A percentile compares a stretch with the other conserved stretches of the same genome.
These are phyloP conservation scores for Aspergillus thermomutatus DNA, from an alignment of 2,329 filamentous ascomycete genomes.

Conservation along the genomic window DNA sequence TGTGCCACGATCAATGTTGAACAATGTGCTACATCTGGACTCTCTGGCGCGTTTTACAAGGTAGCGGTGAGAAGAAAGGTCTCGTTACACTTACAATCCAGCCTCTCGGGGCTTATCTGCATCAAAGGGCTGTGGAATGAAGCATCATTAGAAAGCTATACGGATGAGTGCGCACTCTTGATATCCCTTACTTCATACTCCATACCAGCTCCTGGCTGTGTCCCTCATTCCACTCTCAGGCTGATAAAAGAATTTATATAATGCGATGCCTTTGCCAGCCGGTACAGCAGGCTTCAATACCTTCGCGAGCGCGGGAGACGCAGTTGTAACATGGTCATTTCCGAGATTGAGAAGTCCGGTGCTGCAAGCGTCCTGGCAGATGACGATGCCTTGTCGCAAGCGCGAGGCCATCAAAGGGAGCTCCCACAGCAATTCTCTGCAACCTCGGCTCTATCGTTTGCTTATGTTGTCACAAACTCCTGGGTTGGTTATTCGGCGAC, in stretches of 20 bases:
- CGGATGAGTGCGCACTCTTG: not conserved
- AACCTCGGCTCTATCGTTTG: slow-evolving; percentile 23
- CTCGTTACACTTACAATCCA: too few species aligned
- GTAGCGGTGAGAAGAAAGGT: not conserved
- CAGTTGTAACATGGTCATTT: not conserved
- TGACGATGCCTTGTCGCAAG: not conserved
- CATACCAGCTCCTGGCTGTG: not conserved
- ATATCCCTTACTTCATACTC: not conserved
- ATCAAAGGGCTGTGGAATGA: not conserved
- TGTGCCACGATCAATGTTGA: not conserved
- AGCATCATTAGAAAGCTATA: not conserved
- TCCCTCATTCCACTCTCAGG: not conserved
- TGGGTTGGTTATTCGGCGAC: slow-evolving; percentile 28
- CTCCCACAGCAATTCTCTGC: slow-evolving; percentile 18
- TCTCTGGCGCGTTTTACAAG: not conserved
- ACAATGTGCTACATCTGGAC: not conserved
- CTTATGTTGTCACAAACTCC: slow-evolving; percentile 29
- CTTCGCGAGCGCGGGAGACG: not conserved
- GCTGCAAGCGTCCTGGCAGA: not conserved
- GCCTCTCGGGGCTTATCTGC: not conserved
- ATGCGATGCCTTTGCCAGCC: not conserved
- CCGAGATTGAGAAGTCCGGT: not conserved
- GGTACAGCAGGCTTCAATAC: not conserved
- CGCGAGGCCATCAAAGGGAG: not conserved
- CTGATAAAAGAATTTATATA: not conserved